These are phyloP conservation scores for Zygoascus meyerae DNA, from an alignment of 1,139 yeast species.

Conservation along the genomic window DNA sequence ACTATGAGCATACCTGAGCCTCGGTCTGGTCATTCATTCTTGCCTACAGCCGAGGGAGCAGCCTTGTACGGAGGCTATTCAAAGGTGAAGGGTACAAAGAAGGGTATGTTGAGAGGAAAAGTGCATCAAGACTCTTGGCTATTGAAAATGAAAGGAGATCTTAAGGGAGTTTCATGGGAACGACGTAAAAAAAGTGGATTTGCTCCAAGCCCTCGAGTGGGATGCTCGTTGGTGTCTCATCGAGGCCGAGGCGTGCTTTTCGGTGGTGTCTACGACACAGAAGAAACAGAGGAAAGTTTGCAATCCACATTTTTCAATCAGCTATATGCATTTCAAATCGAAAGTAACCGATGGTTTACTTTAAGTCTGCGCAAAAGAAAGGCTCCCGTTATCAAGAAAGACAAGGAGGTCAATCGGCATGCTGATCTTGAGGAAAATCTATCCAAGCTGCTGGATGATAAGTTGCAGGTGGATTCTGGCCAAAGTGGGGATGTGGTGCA, in stretches of 20 bases:
- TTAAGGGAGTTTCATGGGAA: slow-evolving; percentile 79
- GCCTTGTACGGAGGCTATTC: slow-evolving; percentile 90
- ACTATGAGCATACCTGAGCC: slow-evolving; percentile 83
- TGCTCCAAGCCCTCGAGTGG: slow-evolving; percentile 90
- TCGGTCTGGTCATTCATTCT: slow-evolving; percentile 85
- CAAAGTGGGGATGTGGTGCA: slow-evolving; percentile 31
- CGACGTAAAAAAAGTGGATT: slow-evolving; percentile 84
- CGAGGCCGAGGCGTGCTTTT: slow-evolving; percentile 89
- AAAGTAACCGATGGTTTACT: slow-evolving; percentile 84
- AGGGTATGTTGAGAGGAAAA: slow-evolving; percentile 87
- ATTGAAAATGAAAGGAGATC: slow-evolving; percentile 79
- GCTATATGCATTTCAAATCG: slow-evolving; percentile 75
- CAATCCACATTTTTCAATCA: slow-evolving; percentile 82
- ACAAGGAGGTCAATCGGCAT: slow-evolving; percentile 46
- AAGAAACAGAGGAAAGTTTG: slow-evolving; percentile 88
- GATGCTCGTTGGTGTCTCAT: slow-evolving; percentile 83
- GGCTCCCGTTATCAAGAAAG: slow-evolving; percentile 29
- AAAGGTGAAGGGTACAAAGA: slow-evolving; percentile 75
- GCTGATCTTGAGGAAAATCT: slow-evolving; percentile 79
- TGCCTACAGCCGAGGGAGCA: slow-evolving; percentile 81
- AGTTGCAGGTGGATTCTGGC: slow-evolving; percentile 52
- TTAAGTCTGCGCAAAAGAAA: slow-evolving; percentile 57
- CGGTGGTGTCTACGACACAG: slow-evolving; percentile 94
- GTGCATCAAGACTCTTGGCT: slow-evolving; percentile 86
- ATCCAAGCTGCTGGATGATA: slow-evolving; percentile 65